Evolutionary conservation across 495 filamentous ascomycete genomes (phyloP), one percentile per base, ranked within the genome.

Genomic region (Trichoderma orchidacearum): DNA sequence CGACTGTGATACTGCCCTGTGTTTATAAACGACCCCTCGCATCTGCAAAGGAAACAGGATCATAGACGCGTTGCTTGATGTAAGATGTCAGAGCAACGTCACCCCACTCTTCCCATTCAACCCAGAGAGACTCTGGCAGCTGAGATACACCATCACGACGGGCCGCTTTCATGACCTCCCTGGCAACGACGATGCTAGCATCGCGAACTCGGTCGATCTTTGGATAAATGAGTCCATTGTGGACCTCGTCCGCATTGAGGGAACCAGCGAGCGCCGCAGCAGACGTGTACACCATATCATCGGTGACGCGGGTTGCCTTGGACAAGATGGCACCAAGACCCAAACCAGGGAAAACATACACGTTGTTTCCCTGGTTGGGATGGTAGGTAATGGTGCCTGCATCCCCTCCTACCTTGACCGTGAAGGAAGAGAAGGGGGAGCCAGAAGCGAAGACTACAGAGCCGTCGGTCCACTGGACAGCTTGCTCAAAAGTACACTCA

Each of bases 301-400:
- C 90, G 31, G 93, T 96, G 59, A 98, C 81, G 62, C 83, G 83
- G 65, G 85, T 85, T 41, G 89, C 79, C 75, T 95, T 92, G 75
- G 83, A 85, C 35, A 98, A 84, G 64, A 98, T 96, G 58, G 92
- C 89, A 57, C 90, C 93, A 30, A 97, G 82, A 32, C 93, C 93
- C 59, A 98, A 90, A 64, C 93, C 93, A 3, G 93, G 93, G 83
- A 98, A 98, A 51, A 98, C 90, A 62, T 96, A 98, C 75, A 81
- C 78, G 74, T 94, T 94, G 78, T 80, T 81, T 54, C 86, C 93
- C 75, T 98, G 93, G 70, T 94, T 94, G 18, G 93, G 89, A 68
- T 86, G 83, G 73, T 91, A 84, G 48, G 82, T 85, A 56, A 82
- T 76, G 53, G 80, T 77, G 56, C 78, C 78, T 13, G 51, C 30